phyloP scores from a whole-genome alignment of 78 protist genomes.

The Neovahlkampfia damariscottae region DNA sequence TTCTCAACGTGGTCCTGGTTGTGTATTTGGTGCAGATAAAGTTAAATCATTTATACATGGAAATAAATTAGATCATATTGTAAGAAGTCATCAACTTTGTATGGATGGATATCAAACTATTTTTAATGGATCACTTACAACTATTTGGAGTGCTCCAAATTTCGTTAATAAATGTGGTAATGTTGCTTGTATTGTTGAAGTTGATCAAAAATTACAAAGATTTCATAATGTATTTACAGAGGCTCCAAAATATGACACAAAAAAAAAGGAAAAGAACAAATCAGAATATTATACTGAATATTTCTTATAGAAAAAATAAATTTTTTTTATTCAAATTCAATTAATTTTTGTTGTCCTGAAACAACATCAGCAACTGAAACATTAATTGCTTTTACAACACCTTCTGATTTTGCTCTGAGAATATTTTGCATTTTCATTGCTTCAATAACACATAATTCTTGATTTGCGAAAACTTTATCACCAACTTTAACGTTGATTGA shows the following conservation, averaged over 20 bases:
- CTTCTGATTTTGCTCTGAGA: slow-evolving; percentile 63
- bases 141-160: slow-evolving; percentile 59
- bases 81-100: slow-evolving; percentile 46
- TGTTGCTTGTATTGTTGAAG: slow-evolving; percentile 24
- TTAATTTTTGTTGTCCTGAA: slow-evolving; percentile 18
- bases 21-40: slow-evolving; percentile 33
- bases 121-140: slow-evolving; percentile 13
- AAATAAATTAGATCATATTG: slow-evolving; percentile 29
- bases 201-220: slow-evolving; percentile 4
- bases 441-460: slow-evolving; percentile 79
- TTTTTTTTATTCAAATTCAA: slow-evolving; percentile 32
- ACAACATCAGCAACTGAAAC: slow-evolving; percentile 7
- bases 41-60: slow-evolving; percentile 26
- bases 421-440: slow-evolving; percentile 98
- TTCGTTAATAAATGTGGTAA: slow-evolving; percentile 44
- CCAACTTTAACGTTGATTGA: slow-evolving; percentile 58
- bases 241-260: neutral
- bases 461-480: slow-evolving; percentile 54
- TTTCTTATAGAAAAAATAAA: too few species aligned
- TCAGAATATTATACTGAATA: too few species aligned
- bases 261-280: neutral
- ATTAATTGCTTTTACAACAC: slow-evolving; percentile 43
- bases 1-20: slow-evolving; percentile 27
- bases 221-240: neutral
- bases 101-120: slow-evolving; percentile 41